Percentiles rank a stretch among this genome's conserved stretches.
These are phyloP conservation scores for Gliomastix tumulicola DNA, from an alignment of 2,329 filamentous ascomycete genomes.

Conservation along the genomic window DNA sequence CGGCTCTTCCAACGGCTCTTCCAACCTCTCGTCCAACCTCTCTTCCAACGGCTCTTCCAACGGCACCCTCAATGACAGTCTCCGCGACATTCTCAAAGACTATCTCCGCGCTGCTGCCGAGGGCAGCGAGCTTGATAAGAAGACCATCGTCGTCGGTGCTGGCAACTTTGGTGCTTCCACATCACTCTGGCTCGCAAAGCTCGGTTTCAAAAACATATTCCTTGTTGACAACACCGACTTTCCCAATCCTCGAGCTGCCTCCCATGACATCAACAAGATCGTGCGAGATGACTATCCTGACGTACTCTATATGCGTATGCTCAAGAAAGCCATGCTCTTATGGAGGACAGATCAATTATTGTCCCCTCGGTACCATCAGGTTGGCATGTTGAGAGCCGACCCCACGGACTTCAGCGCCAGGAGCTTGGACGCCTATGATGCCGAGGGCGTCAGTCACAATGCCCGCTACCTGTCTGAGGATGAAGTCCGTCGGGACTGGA, in stretches of 20 bases:
- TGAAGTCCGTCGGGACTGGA: conserved; percentile 47
- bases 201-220: conserved; percentile 19
- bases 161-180: conserved; percentile 37
- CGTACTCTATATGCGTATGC: conserved; percentile 29
- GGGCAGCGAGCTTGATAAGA: too few relatives aligned
- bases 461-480: conserved; percentile 34
- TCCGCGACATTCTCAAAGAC: too few relatives aligned
- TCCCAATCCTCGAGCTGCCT: conserved; percentile 31
- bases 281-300: conserved; percentile 34
- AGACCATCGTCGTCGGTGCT: conserved; percentile 34
- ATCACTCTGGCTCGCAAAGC: conserved; percentile 23
- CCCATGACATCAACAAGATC: conserved; percentile 40
- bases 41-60: too few relatives aligned
- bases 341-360: conserved; percentile 41
- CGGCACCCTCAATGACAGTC: too few relatives aligned
- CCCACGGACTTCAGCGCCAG: conserved; percentile 32
- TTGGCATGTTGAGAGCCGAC: conserved; percentile 43
- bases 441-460: conserved; percentile 28
- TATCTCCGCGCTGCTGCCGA: too few relatives aligned
- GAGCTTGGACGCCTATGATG: conserved; percentile 29
- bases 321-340: conserved; percentile 28
- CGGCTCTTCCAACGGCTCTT: too few relatives aligned
- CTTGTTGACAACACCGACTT: conserved; percentile 26
- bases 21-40: too few relatives aligned
- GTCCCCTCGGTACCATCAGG: conserved; percentile 45